Evolutionary conservation across 176 grass and related monocot species (phyloP), one percentile per base, ranked within the genome.

Genomic region (Cocos nucifera): DNA sequence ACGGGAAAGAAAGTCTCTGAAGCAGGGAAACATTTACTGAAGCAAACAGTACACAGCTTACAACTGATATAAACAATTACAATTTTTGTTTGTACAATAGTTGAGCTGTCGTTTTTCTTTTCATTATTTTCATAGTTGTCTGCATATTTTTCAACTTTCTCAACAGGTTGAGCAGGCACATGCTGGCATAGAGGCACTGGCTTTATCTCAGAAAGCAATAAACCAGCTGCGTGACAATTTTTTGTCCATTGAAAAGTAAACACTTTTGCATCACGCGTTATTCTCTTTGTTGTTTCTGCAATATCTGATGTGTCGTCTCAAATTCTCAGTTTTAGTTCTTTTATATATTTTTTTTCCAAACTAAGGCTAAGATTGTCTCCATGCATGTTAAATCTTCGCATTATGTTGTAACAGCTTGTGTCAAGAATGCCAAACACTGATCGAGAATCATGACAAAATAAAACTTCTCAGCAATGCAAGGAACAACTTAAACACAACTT

Each of bases 381-480:
- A 32, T 30, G 15, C 27, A 6, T 17, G 27, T 61, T 8, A 61
- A 23, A 77, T 72, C 29, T 82, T 48, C n/a, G 65, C 53, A 74
- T 62, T 51, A 77, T 72, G 49, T 25, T 22, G 63, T 67, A 22
- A 54, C 79, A 98, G 94, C 63, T 62, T 98, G 64, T 98, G 94
- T 56, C 82, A 93, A 59, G 94, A 98, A 62, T 98, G 94, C 69
- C 94, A 98, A 80, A 93, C 94, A 26, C 67, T 98, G 78, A 98
- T 98, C 55, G 88, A 98, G 63, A 98, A 98, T 62, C 94, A 98
- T 71, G 94, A 98, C 88, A 98, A 88, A 67, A 98, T 98, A 65
- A 98, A 98, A 56, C 94, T 98, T 85, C 94, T 98, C 77, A 98
- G 94, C 67, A 98, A 98, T 56, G 79, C 88, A 54, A 98, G 94